Evolutionary conservation across 495 filamentous ascomycete genomes (phyloP).

Genomic region (Penicillium macrosclerotiorum): DNA sequence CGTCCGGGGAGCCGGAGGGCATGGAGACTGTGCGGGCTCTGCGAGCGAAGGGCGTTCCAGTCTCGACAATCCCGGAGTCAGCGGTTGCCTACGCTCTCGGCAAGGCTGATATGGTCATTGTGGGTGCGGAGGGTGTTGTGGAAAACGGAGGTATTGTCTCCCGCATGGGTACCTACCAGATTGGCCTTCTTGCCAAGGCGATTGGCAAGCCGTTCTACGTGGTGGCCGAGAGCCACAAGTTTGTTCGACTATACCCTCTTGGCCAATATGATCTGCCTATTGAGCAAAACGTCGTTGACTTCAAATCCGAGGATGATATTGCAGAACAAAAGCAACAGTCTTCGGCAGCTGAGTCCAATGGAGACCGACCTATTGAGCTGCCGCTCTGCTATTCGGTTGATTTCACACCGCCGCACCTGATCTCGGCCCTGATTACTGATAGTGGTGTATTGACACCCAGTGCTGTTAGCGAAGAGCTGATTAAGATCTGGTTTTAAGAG

Average conservation of each 20-base stretch:
- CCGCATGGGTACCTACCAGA: slow-evolving; percentile 86
- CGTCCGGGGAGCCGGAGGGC: slow-evolving; percentile 52
- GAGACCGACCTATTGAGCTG: slow-evolving; percentile 30
- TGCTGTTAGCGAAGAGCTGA: slow-evolving; percentile 74
- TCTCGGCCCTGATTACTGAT: slow-evolving; percentile 78
- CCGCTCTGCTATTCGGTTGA: slow-evolving; percentile 64
- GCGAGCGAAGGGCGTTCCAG: slow-evolving; percentile 69
- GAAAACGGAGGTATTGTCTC: slow-evolving; percentile 92
- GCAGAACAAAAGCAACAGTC: slow-evolving; percentile 40
- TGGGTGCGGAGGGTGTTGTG: slow-evolving; percentile 91
- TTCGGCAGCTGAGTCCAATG: slow-evolving; percentile 8
- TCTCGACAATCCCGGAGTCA: slow-evolving; percentile 77
- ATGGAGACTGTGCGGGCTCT: slow-evolving; percentile 64
- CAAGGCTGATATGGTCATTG: slow-evolving; percentile 78
- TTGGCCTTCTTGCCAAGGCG: slow-evolving; percentile 76
- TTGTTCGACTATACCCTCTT: slow-evolving; percentile 76
- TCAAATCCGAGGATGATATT: slow-evolving; percentile 54
- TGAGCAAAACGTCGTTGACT: slow-evolving; percentile 71
- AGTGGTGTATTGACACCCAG: slow-evolving; percentile 71
- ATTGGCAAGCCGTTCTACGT: slow-evolving; percentile 83
- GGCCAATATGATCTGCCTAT: slow-evolving; percentile 76
- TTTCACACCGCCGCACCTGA: slow-evolving; percentile 80
- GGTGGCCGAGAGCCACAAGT: slow-evolving; percentile 93
- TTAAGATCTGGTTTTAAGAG: slow-evolving; percentile 71
- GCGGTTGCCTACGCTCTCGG: slow-evolving; percentile 83